These are phyloP conservation scores for Apiotrichum mycotoxinovorans DNA, from an alignment of 1,284 basidiomycete genomes.

Conservation along the genomic window DNA sequence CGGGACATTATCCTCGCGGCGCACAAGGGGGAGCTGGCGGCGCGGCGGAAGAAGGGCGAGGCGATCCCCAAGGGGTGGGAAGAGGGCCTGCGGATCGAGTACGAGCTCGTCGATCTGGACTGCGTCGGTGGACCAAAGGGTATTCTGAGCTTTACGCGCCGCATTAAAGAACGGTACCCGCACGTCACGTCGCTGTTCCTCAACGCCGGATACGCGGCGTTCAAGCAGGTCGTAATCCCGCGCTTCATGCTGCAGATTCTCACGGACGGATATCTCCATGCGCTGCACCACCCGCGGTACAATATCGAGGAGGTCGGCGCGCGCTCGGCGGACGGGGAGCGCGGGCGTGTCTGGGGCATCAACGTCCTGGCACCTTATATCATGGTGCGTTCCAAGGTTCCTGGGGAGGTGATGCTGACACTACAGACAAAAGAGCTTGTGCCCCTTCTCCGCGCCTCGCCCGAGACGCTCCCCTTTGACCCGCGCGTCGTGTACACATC, in stretches of 20 bases:
- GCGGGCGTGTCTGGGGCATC: conserved; percentile 79
- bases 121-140: conserved; percentile 56
- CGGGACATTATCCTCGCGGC: conserved; percentile 56
- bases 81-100: conserved; percentile 61
- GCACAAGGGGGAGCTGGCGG: conserved; percentile 55
- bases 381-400: conserved; percentile 41
- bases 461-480: conserved; percentile 45
- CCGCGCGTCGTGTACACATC: conserved; percentile 77
- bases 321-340: conserved; percentile 61
- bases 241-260: conserved; percentile 57
- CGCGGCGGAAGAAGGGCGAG: conserved; percentile 41
- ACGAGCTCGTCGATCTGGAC: conserved; percentile 64
- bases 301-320: conserved; percentile 63
- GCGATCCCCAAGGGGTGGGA: conserved; percentile 57
- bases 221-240: conserved; percentile 58
- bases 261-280: conserved; percentile 48
- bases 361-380: conserved; percentile 80
- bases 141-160: conserved; percentile 62
- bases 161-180: conserved; percentile 58
- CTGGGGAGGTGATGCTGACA: not conserved
- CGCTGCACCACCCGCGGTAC: conserved; percentile 60
- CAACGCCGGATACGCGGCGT: conserved; percentile 71
- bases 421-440: conserved; percentile 42
- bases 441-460: conserved; percentile 40
- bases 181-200: conserved; percentile 69